phyloP scores from a whole-genome alignment of 441 rosid species.

The Adansonia grandidieri region DNA sequence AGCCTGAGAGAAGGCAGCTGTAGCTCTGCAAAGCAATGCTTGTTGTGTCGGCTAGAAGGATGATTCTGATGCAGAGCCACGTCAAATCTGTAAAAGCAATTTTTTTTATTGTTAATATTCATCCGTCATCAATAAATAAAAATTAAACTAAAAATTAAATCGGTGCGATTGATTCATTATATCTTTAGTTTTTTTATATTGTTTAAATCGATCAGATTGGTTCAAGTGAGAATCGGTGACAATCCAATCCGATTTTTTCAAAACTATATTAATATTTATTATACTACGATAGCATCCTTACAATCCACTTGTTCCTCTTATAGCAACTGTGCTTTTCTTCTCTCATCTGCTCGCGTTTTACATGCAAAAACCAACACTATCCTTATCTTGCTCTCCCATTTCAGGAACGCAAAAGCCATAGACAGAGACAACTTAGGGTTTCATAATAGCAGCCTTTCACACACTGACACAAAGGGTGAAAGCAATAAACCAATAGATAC shows the following conservation, averaged over 20 bases:
- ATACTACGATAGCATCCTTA: too few species aligned
- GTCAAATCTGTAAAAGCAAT: constrained; percentile 35
- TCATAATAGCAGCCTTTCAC: constrained; percentile 25
- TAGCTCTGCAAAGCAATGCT: constrained; percentile 24
- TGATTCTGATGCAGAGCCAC: constrained; percentile 23
- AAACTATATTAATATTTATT: too few species aligned
- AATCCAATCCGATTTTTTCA: too few species aligned
- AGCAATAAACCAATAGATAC: constrained; percentile 19
- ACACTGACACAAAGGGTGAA: neutral
- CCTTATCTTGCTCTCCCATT: constrained; percentile 14
- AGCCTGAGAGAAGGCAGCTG: neutral
- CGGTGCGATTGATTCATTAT: too few species aligned
- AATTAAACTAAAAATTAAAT: too few species aligned
- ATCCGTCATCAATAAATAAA: too few species aligned
- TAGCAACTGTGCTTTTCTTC: constrained; percentile 23
- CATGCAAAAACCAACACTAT: constrained; percentile 32
- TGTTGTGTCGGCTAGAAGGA: constrained; percentile 33
- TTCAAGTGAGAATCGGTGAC: too few species aligned
- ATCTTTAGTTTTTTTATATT: too few species aligned
- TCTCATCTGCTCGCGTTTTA: constrained; percentile 11
- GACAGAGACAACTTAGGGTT: constrained; percentile 18
- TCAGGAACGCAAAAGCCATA: neutral
- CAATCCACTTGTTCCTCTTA: constrained; percentile 19
- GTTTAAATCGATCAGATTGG: too few species aligned
- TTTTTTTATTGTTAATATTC: too few species aligned